phyloP scores from a whole-genome alignment of 1,284 basidiomycete genomes.

The Leccinum fallax region DNA sequence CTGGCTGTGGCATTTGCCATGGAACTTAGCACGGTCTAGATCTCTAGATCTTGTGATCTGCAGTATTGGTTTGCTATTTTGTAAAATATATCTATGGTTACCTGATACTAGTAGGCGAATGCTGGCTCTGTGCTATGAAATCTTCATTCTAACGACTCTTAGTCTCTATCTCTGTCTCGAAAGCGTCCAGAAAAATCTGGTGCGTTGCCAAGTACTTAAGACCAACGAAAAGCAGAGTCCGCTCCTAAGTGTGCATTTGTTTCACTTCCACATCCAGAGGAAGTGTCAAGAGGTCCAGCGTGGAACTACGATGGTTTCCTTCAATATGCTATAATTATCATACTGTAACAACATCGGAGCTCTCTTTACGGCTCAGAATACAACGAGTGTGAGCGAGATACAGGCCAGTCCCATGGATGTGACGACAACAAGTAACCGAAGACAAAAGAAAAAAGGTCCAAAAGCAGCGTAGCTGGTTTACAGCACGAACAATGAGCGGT shows the following conservation, averaged over 20 bases:
- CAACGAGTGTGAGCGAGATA: not conserved
- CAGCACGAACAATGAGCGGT: not conserved
- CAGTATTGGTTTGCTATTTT: not conserved
- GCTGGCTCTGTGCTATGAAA: not conserved
- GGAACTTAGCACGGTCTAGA: constrained; percentile 62
- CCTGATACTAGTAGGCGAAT: not conserved
- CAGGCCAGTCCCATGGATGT: not conserved
- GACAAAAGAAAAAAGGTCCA: not conserved
- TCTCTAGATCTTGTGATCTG: not conserved
- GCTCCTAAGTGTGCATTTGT: too few species aligned
- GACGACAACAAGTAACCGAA: not conserved
- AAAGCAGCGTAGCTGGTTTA: not conserved
- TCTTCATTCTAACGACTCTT: not conserved
- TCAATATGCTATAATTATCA: not conserved
- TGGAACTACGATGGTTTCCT: not conserved
- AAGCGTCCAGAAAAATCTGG: not conserved
- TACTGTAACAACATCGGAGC: not conserved
- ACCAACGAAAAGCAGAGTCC: too few species aligned
- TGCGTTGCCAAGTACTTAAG: too few species aligned
- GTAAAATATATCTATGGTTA: not conserved
- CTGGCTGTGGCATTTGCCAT: constrained; percentile 84
- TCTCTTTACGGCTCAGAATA: not conserved
- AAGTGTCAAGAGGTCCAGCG: not conserved
- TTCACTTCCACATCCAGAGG: too few species aligned
- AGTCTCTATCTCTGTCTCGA: not conserved